phyloP scores from a whole-genome alignment of 129 eudicot genomes.

The Flaveria trinervia region DNA sequence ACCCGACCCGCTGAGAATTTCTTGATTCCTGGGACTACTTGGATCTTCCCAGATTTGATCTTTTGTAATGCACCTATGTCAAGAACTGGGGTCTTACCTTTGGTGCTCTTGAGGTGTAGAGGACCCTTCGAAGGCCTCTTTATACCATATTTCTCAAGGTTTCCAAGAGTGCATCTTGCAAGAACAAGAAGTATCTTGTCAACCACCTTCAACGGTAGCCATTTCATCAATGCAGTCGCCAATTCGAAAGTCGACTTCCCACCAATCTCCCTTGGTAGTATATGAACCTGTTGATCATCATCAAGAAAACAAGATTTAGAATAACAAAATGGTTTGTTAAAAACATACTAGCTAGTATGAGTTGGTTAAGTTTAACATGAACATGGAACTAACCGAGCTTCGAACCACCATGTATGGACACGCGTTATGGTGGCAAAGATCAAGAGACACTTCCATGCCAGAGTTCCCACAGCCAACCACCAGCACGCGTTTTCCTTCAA shows the following conservation, averaged over 20 bases:
- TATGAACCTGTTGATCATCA: slow-evolving; percentile 67
- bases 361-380: neutral
- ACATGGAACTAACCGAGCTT: slow-evolving; percentile 68
- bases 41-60: slow-evolving; percentile 68
- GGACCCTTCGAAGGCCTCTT: slow-evolving; percentile 85
- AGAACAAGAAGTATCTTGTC: slow-evolving; percentile 58
- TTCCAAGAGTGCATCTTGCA: slow-evolving; percentile 66
- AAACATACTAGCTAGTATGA: neutral
- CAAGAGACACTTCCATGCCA: slow-evolving; percentile 96
- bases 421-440: slow-evolving; percentile 86
- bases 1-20: slow-evolving; percentile 59
- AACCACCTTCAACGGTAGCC: slow-evolving; percentile 68
- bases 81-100: slow-evolving; percentile 89
- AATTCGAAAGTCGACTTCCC: slow-evolving; percentile 86
- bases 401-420: slow-evolving; percentile 81
- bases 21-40: slow-evolving; percentile 82
- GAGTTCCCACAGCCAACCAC: slow-evolving; percentile 99
- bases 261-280: slow-evolving; percentile 78
- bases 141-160: slow-evolving; percentile 76
- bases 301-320: neutral
- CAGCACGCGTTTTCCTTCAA: slow-evolving; percentile 55
- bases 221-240: slow-evolving; percentile 60
- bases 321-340: neutral
- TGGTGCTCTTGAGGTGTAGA: slow-evolving; percentile 59
- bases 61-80: slow-evolving; percentile 74